Evolutionary conservation across 1,284 basidiomycete species (phyloP), one percentile per base, ranked within the genome.

Genomic region (Prillingera fragicola): DNA sequence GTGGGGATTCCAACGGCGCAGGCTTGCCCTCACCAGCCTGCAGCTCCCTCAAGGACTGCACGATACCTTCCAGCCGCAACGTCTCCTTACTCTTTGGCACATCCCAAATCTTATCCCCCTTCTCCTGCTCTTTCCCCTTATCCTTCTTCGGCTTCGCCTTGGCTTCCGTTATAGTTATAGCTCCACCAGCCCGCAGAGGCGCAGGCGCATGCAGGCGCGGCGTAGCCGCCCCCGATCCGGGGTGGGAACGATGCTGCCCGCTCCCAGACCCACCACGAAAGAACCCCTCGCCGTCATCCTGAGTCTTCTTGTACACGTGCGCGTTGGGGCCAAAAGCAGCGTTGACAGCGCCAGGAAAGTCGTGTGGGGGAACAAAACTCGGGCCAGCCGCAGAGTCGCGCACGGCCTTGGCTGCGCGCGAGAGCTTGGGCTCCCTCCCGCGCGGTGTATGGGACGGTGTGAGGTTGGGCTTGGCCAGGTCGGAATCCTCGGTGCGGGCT

Each of bases 31-130:
- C 48, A 18, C 57, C 60, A 4, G 52, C 56, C 44, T 61, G 59
- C 24, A 69, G 43, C 12, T 24, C 47, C 32, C 50, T 50, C 44
- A 71, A 43, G 17, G 54, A 47, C 2, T 48, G 51, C 3, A 60
- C 52, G 17, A 67, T 48, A 19, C 50, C 52, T 38, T 72, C 69
- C n/a, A 69, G 43, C 35, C 59, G 51, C 51, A 62, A 59, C 10
- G 66, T 55, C 38, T 59, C 60, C n/a, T 48, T 45, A 23, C 59
- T 63, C 48, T 67, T 66, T 8, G 56, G 58, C 40, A 57, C 27
- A 46, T 69, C 67, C 67, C 65, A 69, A 22, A 69, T 63, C 57
- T 60, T 66, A 8, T 52, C 50, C n/a, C n/a, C n/a, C 14, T 62
- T 56, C 33, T 45, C 43, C 33, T 42, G 39, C 24, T 39, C 35